Evolutionary conservation across 441 rosid species (phyloP), one percentile per base, ranked within the genome.

Genomic region (Capsella rubella): DNA sequence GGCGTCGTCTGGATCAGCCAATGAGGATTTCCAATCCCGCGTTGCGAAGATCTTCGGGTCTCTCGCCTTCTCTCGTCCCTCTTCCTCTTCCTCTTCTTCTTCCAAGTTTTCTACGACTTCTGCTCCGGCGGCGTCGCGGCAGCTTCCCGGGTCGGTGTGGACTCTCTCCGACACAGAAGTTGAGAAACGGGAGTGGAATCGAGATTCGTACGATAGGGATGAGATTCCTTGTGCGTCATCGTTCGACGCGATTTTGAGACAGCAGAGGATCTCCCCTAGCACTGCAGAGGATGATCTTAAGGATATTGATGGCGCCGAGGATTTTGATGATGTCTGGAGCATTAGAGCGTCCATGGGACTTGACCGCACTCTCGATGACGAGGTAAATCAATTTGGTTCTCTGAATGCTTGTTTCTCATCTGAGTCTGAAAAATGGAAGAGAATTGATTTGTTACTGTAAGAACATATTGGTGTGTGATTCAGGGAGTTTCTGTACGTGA

Each of bases 341-440:
- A 87, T 90, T 64, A 78, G 87, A 69, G 84, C 92, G 5, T 86
- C 83, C n/a, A 75, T 87, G 43, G 91, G 96, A 10, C 75, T 88
- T 74, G 96, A 90, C 58, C 77, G 66, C 18, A 88, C 93, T 53
- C 89, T 90, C 21, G 96, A 90, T 49, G 63, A 89, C 7, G 93
- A 90, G 93, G 93, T 86, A 57, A 2, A 13, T 16, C 51, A 15
- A 16, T 15, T 35, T 46, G 70, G 21, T 34, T 70, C 10, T 32
- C 16, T 40, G 39, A 16, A 56, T 13, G 12, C 56, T 73, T 55
- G 49, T 29, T 27, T 27, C 13, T 14, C 40, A 8, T 25, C 8
- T 72, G 61, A 43, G 25, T 8, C 12, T 46, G 25, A 21, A 0
- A 1, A 28, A 4, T 45, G 64, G 54, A 61, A 49, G 61, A 60